These are phyloP conservation scores for Globisporangium carolinianum DNA, from an alignment of 352 stramenopile species.

Conservation along the genomic window DNA sequence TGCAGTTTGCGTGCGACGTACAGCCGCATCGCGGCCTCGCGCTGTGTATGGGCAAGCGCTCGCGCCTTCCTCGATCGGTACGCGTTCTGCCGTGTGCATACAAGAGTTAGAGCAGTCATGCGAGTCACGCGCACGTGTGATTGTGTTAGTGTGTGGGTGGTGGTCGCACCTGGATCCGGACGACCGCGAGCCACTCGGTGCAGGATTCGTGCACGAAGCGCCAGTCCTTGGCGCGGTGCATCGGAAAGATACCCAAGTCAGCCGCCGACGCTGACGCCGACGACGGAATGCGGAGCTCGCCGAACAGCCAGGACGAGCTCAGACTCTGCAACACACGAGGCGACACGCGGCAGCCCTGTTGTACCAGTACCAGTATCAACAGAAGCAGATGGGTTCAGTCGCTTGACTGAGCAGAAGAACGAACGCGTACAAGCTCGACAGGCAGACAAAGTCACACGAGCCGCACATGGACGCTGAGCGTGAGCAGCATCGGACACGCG, in stretches of 20 bases:
- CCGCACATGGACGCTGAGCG: conserved; percentile 43
- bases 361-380: not conserved
- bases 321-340: conserved; percentile 50
- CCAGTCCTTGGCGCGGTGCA: conserved; percentile 56
- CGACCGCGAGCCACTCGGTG: conserved; percentile 42
- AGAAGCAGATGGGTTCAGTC: not conserved
- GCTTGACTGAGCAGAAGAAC: not conserved
- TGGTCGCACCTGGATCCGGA: conserved; percentile 43
- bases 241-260: conserved; percentile 62
- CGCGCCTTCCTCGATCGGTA: conserved; percentile 42
- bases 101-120: not conserved
- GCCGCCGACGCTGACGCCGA: conserved; percentile 8
- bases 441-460: too few relatives aligned
- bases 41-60: conserved; percentile 17
- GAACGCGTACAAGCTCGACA: too few relatives aligned
- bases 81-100: conserved; percentile 31
- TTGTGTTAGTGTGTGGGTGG: not conserved
- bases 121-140: not conserved
- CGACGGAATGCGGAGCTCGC: conserved; percentile 30
- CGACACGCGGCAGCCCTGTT: conserved; percentile 51
- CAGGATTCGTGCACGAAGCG: conserved; percentile 55
- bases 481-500: conserved; percentile 58
- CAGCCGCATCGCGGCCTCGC: conserved; percentile 30
- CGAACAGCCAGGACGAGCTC: conserved; percentile 62
- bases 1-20: conserved; percentile 50